Evolutionary conservation across 257 asterid genomes (phyloP).

Genomic region (Petunia secreta): DNA sequence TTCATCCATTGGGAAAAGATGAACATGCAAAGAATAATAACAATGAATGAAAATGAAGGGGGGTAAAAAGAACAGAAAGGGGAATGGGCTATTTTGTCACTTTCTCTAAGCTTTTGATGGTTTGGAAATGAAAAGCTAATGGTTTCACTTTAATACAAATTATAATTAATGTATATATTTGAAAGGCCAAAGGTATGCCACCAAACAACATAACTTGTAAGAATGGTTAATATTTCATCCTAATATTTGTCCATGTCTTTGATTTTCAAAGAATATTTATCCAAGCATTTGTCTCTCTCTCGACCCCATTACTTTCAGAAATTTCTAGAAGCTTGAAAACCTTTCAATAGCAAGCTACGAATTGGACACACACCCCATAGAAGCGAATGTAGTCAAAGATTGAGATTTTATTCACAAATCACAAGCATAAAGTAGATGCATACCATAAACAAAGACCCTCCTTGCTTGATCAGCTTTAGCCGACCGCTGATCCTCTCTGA

Average conservation of each 20-base stretch:
- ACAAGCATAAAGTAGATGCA: background rate
- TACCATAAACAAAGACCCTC: constrained; percentile 80
- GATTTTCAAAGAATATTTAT: background rate
- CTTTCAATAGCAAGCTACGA: background rate
- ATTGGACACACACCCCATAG: background rate
- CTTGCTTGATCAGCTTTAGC: constrained; percentile 91
- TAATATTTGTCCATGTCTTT: background rate
- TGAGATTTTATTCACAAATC: background rate
- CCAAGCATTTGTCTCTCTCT: background rate
- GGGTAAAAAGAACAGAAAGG: background rate
- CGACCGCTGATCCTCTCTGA: constrained; percentile 97
- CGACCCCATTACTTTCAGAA: background rate
- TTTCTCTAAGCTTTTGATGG: background rate
- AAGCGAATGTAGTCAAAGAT: background rate
- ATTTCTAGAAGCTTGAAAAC: background rate
- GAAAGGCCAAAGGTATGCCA: background rate
- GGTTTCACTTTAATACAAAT: background rate
- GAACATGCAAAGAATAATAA: background rate
- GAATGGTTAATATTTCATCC: background rate
- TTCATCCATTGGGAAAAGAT: background rate
- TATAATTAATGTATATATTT: too few species aligned
- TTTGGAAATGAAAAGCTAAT: background rate
- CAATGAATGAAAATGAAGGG: background rate
- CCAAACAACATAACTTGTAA: background rate
- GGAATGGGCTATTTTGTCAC: background rate